phyloP scores from a whole-genome alignment of 2,329 filamentous ascomycete species.

The Dactylellina haptotyla region DNA sequence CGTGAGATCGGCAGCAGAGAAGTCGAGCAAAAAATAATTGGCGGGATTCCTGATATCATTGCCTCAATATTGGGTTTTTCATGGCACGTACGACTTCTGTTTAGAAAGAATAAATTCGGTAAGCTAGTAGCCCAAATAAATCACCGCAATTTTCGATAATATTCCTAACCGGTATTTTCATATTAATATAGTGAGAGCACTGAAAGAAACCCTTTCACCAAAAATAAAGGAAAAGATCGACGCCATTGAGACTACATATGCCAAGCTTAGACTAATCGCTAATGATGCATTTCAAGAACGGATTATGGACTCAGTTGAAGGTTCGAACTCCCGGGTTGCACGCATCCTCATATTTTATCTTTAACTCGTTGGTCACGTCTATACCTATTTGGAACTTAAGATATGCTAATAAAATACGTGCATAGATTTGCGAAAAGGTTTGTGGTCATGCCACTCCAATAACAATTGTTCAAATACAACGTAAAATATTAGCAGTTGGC shows the following conservation, averaged over 20 bases:
- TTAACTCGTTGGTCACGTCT: too few species aligned
- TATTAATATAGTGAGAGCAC: slow-evolving; percentile 12
- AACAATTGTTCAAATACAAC: too few species aligned
- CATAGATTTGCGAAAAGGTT: slow-evolving; percentile 48
- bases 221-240: slow-evolving; percentile 44
- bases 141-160: background rate
- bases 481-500: background rate
- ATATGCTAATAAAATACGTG: too few species aligned
- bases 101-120: slow-evolving; percentile 48
- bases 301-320: slow-evolving; percentile 51
- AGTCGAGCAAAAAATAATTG: slow-evolving; percentile 40
- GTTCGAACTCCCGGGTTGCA: background rate
- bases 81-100: slow-evolving; percentile 39
- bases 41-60: slow-evolving; percentile 41
- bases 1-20: slow-evolving; percentile 39
- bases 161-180: background rate
- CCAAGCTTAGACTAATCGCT: slow-evolving; percentile 25
- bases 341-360: background rate
- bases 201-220: slow-evolving; percentile 40
- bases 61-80: slow-evolving; percentile 46
- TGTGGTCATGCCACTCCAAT: background rate
- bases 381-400: background rate
- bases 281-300: slow-evolving; percentile 50
- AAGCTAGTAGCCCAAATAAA: background rate
- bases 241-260: slow-evolving; percentile 22